Percentiles rank a stretch among this genome's conserved stretches.
Conservation (phyloP, 345 rosid genomes). For the Eucalyptus regnans region DNA sequence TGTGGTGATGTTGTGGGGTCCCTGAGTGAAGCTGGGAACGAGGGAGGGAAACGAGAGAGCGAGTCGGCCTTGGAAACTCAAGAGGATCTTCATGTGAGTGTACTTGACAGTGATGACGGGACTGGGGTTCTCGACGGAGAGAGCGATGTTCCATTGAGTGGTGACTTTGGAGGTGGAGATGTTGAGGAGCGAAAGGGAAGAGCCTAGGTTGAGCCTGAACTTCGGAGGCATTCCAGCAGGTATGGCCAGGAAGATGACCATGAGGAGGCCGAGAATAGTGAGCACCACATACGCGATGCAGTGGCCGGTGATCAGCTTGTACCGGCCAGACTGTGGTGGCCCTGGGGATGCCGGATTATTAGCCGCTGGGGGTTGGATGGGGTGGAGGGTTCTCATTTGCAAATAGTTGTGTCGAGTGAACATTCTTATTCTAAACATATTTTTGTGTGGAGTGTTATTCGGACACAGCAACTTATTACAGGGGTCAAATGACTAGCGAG, state of each 20-base stretch:
- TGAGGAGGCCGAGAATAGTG: neutral
- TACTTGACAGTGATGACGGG: neutral
- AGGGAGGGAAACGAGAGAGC: neutral
- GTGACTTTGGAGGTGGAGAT: neutral
- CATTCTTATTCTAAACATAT: constrained; percentile 7
- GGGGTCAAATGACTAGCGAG: neutral
- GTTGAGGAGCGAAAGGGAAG: neutral
- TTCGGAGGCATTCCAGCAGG: neutral
- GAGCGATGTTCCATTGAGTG: neutral
- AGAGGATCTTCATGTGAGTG: neutral
- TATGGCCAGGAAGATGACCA: neutral
- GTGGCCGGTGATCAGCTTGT: neutral
- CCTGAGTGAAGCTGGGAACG: neutral
- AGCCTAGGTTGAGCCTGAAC: neutral
- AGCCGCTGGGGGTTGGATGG: neutral
- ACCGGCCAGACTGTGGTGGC: fast-evolving
- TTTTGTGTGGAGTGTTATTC: neutral
- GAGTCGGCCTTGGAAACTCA: neutral
- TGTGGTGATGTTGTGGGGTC: neutral
- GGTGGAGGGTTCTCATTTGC: neutral
- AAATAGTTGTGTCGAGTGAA: neutral
- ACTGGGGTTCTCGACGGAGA: neutral
- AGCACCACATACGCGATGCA: neutral
- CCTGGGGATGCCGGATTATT: neutral
- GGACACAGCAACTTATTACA: neutral